Conservation (phyloP, 192 early-diverging fungal species). For the Thamnidium elegans region DNA sequence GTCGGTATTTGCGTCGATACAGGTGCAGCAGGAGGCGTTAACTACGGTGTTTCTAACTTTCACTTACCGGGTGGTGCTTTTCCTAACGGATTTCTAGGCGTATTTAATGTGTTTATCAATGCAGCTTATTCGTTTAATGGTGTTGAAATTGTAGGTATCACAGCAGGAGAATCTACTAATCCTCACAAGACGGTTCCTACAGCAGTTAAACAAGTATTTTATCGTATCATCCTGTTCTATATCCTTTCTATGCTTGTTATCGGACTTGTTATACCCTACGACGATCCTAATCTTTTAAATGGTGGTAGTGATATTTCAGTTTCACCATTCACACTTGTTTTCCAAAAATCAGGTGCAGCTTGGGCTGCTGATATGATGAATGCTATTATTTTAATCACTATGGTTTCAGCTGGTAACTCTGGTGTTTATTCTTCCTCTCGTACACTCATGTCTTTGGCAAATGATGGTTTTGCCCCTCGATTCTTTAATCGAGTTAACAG, state of each 20-base stretch:
- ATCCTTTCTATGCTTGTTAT: slow-evolving; percentile 81
- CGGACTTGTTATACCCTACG: slow-evolving; percentile 77
- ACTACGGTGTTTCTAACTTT: slow-evolving; percentile 65
- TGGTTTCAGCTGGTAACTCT: slow-evolving; percentile 80
- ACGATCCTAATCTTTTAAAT: slow-evolving; percentile 53
- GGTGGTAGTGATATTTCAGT: slow-evolving; percentile 52
- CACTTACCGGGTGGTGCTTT: slow-evolving; percentile 55
- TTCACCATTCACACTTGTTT: slow-evolving; percentile 70
- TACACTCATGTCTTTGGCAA: slow-evolving; percentile 71
- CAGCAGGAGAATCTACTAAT: slow-evolving; percentile 86
- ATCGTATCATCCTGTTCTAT: slow-evolving; percentile 83
- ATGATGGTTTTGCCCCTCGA: slow-evolving; percentile 72
- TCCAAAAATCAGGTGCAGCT: slow-evolving; percentile 55
- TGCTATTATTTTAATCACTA: slow-evolving; percentile 64
- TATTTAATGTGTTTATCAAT: slow-evolving; percentile 66
- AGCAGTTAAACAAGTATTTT: slow-evolving; percentile 76
- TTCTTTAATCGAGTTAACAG: slow-evolving; percentile 60
- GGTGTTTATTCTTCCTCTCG: slow-evolving; percentile 83
- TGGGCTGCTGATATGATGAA: slow-evolving; percentile 71
- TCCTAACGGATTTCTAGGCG: slow-evolving; percentile 56
- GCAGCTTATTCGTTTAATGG: slow-evolving; percentile 86
- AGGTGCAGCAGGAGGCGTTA: slow-evolving; percentile 59
- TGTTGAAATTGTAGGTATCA: slow-evolving; percentile 86
- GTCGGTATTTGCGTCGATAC: slow-evolving; percentile 73
- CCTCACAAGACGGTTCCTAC: slow-evolving; percentile 73